These are phyloP conservation scores for Suillus tomentosus DNA, from an alignment of 768 basidiomycete genomes.

Conservation along the genomic window DNA sequence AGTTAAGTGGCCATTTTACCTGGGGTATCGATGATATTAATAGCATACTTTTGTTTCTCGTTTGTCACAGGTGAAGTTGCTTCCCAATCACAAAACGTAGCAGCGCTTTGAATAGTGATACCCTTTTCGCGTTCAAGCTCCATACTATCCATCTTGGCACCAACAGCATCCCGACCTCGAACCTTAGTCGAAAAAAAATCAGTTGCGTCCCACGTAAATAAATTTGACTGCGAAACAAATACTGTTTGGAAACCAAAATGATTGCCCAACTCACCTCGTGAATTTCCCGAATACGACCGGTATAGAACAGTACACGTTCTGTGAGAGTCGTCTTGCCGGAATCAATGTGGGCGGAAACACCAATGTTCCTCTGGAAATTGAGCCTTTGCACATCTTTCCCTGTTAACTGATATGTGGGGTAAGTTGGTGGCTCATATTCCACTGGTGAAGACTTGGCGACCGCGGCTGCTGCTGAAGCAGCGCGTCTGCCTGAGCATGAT, in stretches of 20 bases:
- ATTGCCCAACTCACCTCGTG: slow-evolving; percentile 75
- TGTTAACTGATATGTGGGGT: slow-evolving; percentile 51
- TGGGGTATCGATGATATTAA: slow-evolving; percentile 99
- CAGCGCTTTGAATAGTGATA: slow-evolving; percentile 98
- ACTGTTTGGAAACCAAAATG: background rate
- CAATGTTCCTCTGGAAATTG: slow-evolving; percentile 87
- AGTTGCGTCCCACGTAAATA: slow-evolving; percentile 9
- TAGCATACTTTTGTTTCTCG: slow-evolving; percentile 79
- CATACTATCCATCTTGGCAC: slow-evolving; percentile 99
- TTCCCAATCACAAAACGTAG: slow-evolving; percentile 98
- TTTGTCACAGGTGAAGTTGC: slow-evolving; percentile 60
- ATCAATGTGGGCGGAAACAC: slow-evolving; percentile 93
- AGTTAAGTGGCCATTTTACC: slow-evolving; percentile 45
- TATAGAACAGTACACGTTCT: slow-evolving; percentile 94
- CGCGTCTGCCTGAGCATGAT: slow-evolving; percentile 29
- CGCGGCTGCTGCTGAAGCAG: slow-evolving; percentile 49
- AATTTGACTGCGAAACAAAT: background rate
- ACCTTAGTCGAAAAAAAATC: slow-evolving; percentile 49
- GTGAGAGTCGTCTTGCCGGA: slow-evolving; percentile 98
- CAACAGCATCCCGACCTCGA: slow-evolving; percentile 91
- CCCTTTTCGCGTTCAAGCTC: slow-evolving; percentile 98
- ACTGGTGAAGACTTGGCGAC: slow-evolving; percentile 22
- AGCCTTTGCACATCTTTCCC: slow-evolving; percentile 69
- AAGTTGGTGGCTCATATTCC: slow-evolving; percentile 23
- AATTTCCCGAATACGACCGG: slow-evolving; percentile 92